These are phyloP conservation scores for Aspergillus indologenus DNA, from an alignment of 495 filamentous ascomycete genomes.

Conservation along the genomic window DNA sequence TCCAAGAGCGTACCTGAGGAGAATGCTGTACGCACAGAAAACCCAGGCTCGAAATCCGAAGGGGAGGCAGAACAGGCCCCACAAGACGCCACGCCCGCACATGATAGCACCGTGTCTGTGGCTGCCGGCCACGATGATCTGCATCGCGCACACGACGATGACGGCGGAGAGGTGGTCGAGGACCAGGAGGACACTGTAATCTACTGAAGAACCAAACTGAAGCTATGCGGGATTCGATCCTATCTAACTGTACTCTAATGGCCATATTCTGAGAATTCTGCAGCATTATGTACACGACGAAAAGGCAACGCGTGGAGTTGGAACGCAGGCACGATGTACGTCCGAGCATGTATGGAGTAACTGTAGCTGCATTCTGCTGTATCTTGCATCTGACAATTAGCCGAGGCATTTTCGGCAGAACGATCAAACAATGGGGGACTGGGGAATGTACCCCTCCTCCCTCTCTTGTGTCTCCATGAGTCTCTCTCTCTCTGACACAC, in stretches of 20 bases:
- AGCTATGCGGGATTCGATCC: neutral
- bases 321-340: constrained; percentile 1
- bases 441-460: no score
- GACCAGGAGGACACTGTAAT: constrained; percentile 83
- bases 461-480: no score
- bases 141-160: constrained; percentile 52
- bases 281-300: neutral
- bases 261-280: neutral
- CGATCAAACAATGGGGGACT: no score
- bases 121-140: constrained; percentile 23
- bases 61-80: constrained; percentile 20
- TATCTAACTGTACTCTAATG: neutral
- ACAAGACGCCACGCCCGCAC: constrained; percentile 17
- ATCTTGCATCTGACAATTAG: no score
- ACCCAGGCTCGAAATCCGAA: constrained; percentile 25
- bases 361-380: no score
- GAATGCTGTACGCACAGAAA: constrained; percentile 24
- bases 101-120: constrained; percentile 17
- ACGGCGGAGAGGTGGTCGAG: constrained; percentile 69
- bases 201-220: constrained; percentile 49
- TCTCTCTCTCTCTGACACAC: no score
- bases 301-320: neutral
- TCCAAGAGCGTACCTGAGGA: constrained; percentile 16
- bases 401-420: no score
- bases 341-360: no score